phyloP scores from a whole-genome alignment of 1,139 yeast genomes.

The Hansenula sp. region DNA sequence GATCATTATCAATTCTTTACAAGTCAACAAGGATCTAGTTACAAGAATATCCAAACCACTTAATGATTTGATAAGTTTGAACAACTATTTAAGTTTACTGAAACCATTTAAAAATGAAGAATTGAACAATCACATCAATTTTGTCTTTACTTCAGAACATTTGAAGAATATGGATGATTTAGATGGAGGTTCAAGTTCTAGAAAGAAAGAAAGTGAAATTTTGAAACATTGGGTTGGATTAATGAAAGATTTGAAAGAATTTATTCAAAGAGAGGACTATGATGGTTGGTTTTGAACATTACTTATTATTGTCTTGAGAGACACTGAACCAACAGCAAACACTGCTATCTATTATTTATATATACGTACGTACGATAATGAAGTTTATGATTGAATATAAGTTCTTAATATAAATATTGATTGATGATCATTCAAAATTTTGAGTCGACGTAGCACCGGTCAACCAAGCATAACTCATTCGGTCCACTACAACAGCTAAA shows the following conservation, averaged over 20 bases:
- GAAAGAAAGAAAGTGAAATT: conserved; percentile 3
- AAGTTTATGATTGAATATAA: too few relatives aligned
- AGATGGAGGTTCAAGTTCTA: conserved; percentile 2
- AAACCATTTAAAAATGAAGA: conserved; percentile 24
- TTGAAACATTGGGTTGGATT: conserved; percentile 19
- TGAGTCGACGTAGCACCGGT: too few relatives aligned
- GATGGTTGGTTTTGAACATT: conserved; percentile 24
- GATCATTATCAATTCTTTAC: conserved; percentile 23
- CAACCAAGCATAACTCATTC: too few relatives aligned
- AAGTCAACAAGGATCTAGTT: conserved; percentile 19
- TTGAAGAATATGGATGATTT: conserved; percentile 19
- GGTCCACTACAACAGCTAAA: too few relatives aligned
- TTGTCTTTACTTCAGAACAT: conserved; percentile 17
- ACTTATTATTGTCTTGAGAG: too few relatives aligned
- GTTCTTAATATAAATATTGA: background rate
- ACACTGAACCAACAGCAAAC: too few relatives aligned
- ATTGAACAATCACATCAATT: conserved; percentile 22
- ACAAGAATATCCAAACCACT: conserved; percentile 19
- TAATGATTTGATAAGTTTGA: conserved; percentile 23
- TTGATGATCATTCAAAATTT: background rate
- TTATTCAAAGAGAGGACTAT: conserved; percentile 19
- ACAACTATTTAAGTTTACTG: conserved; percentile 21
- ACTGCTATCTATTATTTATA: too few relatives aligned
- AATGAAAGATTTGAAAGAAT: conserved; percentile 16
- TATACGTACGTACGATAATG: too few relatives aligned